Conservation (phyloP, 352 stramenopile species). For the Phytophthora rubi region DNA sequence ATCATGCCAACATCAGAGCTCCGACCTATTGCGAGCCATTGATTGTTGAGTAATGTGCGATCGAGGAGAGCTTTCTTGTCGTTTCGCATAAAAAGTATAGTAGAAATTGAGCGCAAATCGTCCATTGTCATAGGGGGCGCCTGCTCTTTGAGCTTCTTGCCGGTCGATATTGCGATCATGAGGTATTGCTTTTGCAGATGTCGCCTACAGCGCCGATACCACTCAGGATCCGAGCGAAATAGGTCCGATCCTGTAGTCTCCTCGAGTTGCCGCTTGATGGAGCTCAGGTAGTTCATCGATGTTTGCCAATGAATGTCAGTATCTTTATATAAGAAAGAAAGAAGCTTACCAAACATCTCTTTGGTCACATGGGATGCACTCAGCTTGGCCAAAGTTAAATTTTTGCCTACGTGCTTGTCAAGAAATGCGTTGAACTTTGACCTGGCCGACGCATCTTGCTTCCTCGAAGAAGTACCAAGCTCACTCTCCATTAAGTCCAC, state of each 20-base stretch:
- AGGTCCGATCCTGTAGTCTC: not conserved
- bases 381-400: not conserved
- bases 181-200: conserved; percentile 19
- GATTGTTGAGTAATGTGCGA: conserved; percentile 9
- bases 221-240: conserved; percentile 7
- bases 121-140: conserved; percentile 9
- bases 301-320: conserved; percentile 9
- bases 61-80: conserved; percentile 16
- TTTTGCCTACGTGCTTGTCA: not conserved
- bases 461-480: not conserved
- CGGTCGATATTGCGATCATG: not conserved
- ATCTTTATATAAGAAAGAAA: not conserved
- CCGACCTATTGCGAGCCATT: conserved; percentile 11
- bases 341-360: not conserved
- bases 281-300: conserved; percentile 22
- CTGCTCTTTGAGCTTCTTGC: conserved; percentile 14
- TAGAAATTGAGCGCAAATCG: conserved; percentile 8
- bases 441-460: not conserved
- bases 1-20: conserved; percentile 14
- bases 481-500: not conserved
- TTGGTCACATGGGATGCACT: not conserved
- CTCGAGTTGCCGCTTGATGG: conserved; percentile 12
- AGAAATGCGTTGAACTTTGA: not conserved
- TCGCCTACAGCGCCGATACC: conserved; percentile 11
- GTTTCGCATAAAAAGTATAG: conserved; percentile 10